Evolutionary conservation across 257 asterid species (phyloP).

Genomic region (Rubia yunnanensis): DNA sequence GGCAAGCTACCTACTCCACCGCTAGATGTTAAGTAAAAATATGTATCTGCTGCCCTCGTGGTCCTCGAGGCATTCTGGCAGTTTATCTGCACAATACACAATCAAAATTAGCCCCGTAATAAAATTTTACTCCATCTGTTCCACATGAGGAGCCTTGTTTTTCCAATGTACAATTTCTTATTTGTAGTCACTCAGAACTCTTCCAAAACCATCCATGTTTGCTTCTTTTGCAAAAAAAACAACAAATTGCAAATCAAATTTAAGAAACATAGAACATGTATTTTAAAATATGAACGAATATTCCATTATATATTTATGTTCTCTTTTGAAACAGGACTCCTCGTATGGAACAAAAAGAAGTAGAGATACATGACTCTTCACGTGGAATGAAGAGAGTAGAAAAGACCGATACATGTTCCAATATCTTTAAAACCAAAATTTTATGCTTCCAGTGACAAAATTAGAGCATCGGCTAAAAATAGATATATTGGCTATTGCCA

Average conservation of each 20-base stretch:
- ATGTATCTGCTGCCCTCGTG: slow-evolving; percentile 19
- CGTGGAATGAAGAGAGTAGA: not conserved
- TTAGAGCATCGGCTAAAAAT: not conserved
- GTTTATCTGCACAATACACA: slow-evolving; percentile 32
- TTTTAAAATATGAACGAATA: no score
- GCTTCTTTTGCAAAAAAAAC: no score
- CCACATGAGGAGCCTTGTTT: no score
- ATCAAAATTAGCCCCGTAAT: not conserved
- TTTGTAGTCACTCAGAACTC: not conserved
- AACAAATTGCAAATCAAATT: no score
- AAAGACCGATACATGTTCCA: not conserved
- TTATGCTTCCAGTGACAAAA: not conserved
- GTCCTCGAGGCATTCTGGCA: slow-evolving; percentile 30
- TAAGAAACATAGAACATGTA: no score
- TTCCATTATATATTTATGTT: no score
- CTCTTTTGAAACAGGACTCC: not conserved
- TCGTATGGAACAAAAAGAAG: not conserved
- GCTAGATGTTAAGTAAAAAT: slow-evolving; percentile 20
- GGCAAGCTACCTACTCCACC: slow-evolving; percentile 18
- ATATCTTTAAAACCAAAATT: not conserved
- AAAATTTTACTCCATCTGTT: not conserved
- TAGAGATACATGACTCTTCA: not conserved
- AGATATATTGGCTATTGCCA: no score
- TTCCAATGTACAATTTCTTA: no score
- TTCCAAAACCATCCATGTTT: not conserved